Conservation (phyloP, 345 rosid species). For the Xanthoceras sorbifolium region DNA sequence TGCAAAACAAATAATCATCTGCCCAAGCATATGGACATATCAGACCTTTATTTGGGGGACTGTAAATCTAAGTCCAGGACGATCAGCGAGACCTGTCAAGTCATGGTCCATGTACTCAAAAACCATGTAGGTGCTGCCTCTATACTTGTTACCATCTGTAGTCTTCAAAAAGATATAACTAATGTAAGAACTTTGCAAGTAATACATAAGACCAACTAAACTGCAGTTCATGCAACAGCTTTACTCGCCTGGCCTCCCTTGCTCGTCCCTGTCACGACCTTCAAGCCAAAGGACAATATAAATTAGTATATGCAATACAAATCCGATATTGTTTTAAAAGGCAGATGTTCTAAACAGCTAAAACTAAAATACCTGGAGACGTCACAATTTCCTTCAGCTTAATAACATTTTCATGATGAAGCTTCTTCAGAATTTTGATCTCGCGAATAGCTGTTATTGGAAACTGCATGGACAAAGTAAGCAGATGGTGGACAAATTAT, state of each 20-base stretch:
- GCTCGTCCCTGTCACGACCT: conserved; percentile 94
- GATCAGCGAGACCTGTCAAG: conserved; percentile 93
- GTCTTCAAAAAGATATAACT: background rate
- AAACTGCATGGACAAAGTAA: conserved; percentile 35
- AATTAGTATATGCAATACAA: background rate
- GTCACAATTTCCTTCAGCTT: conserved; percentile 56
- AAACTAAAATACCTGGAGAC: conserved; percentile 42
- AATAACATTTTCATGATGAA: conserved; percentile 55
- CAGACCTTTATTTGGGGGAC: conserved; percentile 92
- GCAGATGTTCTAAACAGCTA: background rate
- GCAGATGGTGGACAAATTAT: background rate
- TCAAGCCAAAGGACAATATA: background rate
- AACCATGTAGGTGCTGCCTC: conserved; percentile 97
- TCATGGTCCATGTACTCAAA: conserved; percentile 99
- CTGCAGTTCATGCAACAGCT: background rate
- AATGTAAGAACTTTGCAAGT: conserved; percentile 15
- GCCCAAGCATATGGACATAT: background rate
- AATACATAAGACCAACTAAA: background rate
- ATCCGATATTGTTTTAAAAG: background rate
- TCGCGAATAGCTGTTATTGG: conserved; percentile 59
- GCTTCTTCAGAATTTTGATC: conserved; percentile 57
- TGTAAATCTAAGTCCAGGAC: conserved; percentile 92
- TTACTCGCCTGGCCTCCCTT: conserved; percentile 81
- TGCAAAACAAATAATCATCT: background rate
- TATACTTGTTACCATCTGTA: conserved; percentile 88